These are phyloP conservation scores for Alternaria consortialis DNA, from an alignment of 2,329 filamentous ascomycete species.

Conservation along the genomic window DNA sequence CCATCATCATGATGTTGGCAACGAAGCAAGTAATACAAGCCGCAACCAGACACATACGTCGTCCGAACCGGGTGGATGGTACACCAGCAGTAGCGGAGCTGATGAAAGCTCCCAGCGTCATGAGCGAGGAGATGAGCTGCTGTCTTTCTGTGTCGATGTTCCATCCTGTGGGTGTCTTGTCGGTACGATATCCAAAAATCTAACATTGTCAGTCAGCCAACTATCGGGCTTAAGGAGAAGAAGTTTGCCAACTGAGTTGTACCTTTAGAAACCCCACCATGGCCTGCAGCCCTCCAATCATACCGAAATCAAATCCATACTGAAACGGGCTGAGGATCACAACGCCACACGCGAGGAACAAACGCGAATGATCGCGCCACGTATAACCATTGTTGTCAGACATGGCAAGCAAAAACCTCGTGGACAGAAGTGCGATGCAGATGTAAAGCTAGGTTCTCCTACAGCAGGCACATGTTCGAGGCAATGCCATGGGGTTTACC, in stretches of 20 bases:
- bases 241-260: constrained; percentile 2
- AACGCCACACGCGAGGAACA: constrained; percentile 59
- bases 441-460: constrained; percentile 1
- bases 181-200: constrained; percentile 44
- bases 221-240: not conserved
- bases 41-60: constrained; percentile 56
- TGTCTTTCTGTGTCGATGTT: constrained; percentile 54
- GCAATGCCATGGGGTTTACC: constrained; percentile 14
- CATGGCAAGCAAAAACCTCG: constrained; percentile 20
- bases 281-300: constrained; percentile 62
- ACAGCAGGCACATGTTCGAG: not conserved
- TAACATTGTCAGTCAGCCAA: constrained; percentile 10
- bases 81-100: constrained; percentile 53
- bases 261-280: constrained; percentile 61
- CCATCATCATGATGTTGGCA: constrained; percentile 67
- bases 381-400: constrained; percentile 28
- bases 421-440: not conserved
- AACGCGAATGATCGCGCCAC: constrained; percentile 54
- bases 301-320: constrained; percentile 63
- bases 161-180: constrained; percentile 52
- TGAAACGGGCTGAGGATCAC: constrained; percentile 62
- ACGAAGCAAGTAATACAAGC: constrained; percentile 61
- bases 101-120: constrained; percentile 58
- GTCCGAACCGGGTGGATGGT: constrained; percentile 55
- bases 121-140: constrained; percentile 57